phyloP scores from a whole-genome alignment of 768 basidiomycete genomes.

The Suillus brevipes region DNA sequence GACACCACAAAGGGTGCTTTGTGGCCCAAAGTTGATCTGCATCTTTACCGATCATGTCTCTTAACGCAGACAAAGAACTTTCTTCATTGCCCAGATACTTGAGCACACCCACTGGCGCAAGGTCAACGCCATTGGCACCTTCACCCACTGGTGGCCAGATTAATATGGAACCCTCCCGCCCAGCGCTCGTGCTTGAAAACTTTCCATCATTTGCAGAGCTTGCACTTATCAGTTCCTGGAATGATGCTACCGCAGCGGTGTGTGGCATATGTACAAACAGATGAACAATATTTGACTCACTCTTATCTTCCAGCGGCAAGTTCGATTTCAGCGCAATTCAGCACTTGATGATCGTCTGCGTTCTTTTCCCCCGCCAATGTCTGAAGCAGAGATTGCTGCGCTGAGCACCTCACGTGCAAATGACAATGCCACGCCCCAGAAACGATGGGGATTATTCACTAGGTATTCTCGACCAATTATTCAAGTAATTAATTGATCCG shows the following conservation, averaged over 20 bases:
- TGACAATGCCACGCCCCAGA: constrained; percentile 7
- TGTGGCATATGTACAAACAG: constrained; percentile 5
- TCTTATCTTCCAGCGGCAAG: constrained; percentile 17
- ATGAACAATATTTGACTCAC: constrained; percentile 4
- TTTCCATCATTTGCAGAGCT: constrained; percentile 22
- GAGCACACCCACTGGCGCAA: background rate
- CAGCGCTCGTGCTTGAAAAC: constrained; percentile 21
- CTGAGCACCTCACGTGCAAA: constrained; percentile 3
- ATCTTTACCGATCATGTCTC: constrained; percentile 13
- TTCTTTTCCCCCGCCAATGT: constrained; percentile 15
- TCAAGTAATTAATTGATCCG: background rate
- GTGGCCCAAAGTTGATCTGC: background rate
- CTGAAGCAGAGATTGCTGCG: constrained; percentile 1
- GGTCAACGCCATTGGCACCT: background rate
- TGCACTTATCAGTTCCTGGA: constrained; percentile 24
- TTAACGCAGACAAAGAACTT: constrained; percentile 21
- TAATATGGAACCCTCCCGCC: constrained; percentile 12
- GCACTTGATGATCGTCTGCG: constrained; percentile 2
- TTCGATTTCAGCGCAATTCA: constrained; percentile 22
- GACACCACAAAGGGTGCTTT: too few species aligned
- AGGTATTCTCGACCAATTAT: constrained; percentile 15
- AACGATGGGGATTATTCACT: constrained; percentile 20
- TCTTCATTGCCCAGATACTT: constrained; percentile 20
- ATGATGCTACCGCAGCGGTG: constrained; percentile 25
- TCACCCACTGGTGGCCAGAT: background rate